Evolutionary conservation across 306 rosid genomes (phyloP), one percentile per base, ranked within the genome.

Genomic region (Glycine soja): DNA sequence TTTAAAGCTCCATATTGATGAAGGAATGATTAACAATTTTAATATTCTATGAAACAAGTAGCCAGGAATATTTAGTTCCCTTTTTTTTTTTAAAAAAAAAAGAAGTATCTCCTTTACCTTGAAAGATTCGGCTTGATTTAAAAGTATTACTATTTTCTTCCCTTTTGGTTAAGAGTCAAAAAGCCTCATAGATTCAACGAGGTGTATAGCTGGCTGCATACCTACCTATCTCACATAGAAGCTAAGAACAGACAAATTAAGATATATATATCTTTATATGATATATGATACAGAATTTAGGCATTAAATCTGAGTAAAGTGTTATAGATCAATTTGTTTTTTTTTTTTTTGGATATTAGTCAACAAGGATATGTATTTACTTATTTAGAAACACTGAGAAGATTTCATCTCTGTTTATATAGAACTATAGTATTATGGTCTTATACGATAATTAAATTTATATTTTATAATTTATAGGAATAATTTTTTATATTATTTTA

Each of bases 281-380:
- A 24, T 24, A 24, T 24, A 24, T 24, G 2, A 52, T 82, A 76
- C 86, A 48, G 76, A 81, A 78, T 71, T 84, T 78, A 72, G 75
- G 85, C 75, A 75, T 42, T 76, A 82, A 81, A 59, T 71, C 15
- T 62, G 78, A 89, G 63, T 32, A 79, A 81, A 66, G 66, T 59
- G 47, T 14, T 13, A 65, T 70, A 67, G 65, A 58, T 76, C 62
- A 59, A 46, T 24, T n/a, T 72, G 62, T 61, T 43, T 43, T 43
- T 43, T 34, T 34, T 34, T 3, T 43, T 34, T 34, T 34, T 3
- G 38, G 38, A 34, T 34, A 34, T 34, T 3, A 34, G 38, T 0
- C 47, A 40, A 40, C 47, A 40, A 40, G 7, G 7, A 4, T 40
- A 40, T 40, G 73, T 12, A 19, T 78, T 18, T 32, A 3, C 2